Conservation (phyloP, 2,329 filamentous ascomycete genomes). For the Fusarium avenaceum region DNA sequence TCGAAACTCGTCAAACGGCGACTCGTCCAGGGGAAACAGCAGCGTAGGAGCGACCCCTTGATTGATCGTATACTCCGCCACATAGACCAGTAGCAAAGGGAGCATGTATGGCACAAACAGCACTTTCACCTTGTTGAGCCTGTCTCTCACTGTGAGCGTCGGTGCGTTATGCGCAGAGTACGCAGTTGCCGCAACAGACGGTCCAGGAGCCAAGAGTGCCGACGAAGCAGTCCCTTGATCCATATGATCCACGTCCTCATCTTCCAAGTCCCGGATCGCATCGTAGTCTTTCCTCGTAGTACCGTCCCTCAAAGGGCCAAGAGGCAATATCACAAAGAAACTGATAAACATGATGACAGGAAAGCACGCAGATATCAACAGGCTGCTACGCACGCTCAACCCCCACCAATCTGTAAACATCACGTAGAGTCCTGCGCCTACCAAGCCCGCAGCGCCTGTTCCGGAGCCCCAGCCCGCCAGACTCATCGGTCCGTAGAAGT, state of each 20-base stretch:
- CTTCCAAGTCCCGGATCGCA: slow-evolving; percentile 60
- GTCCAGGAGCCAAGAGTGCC: slow-evolving; percentile 63
- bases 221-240: slow-evolving; percentile 59
- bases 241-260: slow-evolving; percentile 55
- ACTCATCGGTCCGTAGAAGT: slow-evolving; percentile 90
- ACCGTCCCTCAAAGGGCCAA: slow-evolving; percentile 70
- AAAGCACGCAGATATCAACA: slow-evolving; percentile 83
- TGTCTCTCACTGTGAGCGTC: slow-evolving; percentile 57
- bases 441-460: slow-evolving; percentile 87
- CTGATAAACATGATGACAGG: slow-evolving; percentile 85
- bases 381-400: slow-evolving; percentile 78
- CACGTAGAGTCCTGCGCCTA: slow-evolving; percentile 90
- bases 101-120: slow-evolving; percentile 89
- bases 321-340: slow-evolving; percentile 87
- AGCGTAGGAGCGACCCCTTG: slow-evolving; percentile 92
- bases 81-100: slow-evolving; percentile 90
- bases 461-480: slow-evolving; percentile 93
- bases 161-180: slow-evolving; percentile 52
- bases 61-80: slow-evolving; percentile 98
- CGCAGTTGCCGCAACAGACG: slow-evolving; percentile 57
- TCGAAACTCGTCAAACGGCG: slow-evolving; percentile 85
- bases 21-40: slow-evolving; percentile 81
- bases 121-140: slow-evolving; percentile 74
- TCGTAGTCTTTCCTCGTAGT: slow-evolving; percentile 66
- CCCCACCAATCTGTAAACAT: slow-evolving; percentile 84